Evolutionary conservation across 1,284 basidiomycete species (phyloP), one percentile per base, ranked within the genome.

Genomic region (Pisolithus thermaeus): DNA sequence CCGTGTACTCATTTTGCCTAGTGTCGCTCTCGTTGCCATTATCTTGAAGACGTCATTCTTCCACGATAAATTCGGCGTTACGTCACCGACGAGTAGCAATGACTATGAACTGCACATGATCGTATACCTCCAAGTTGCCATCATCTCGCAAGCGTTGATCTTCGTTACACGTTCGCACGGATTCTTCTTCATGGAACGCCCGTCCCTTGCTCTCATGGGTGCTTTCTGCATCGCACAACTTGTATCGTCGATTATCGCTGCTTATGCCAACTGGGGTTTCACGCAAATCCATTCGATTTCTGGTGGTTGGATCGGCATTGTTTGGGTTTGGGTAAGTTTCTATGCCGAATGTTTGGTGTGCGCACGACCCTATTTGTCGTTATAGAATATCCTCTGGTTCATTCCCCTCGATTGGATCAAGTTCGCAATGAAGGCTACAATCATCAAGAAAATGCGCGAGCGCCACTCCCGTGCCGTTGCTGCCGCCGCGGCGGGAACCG

Each of bases 151-250:
- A 72, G 95, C 95, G 3, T 79, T 98, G 55, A 97, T 97, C 78
- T 97, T 97, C 77, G 83, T 96, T 70, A 97, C 94, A 36, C 92
- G 94, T 76, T 88, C 94, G 60, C 95, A 97, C 71, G 81, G 90
- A 27, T 96, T 92, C 80, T 98, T 94, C 83, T 97, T 96, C 82
- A 93, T 92, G 89, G 95, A 98, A 75, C 87, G 94, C 56, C 95
- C 94, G 23, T 96, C 94, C 44, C 74, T 80, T 49, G 95, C 95
- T 44, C 81, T 98, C 52, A 79, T 98, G 76, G 72, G 74, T 59
- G 95, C 95, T 39, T 98, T 98, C 82, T 87, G 84, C 69, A 60
- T 97, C 53, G 95, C 95, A 36, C 95, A 97, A 75, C 81, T 97
- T 54, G 78, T 97, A 58, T 92, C 94, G 3, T 92, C 92, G 49